Conservation (phyloP, 306 rosid genomes). For the Ochetophila trinervis region DNA sequence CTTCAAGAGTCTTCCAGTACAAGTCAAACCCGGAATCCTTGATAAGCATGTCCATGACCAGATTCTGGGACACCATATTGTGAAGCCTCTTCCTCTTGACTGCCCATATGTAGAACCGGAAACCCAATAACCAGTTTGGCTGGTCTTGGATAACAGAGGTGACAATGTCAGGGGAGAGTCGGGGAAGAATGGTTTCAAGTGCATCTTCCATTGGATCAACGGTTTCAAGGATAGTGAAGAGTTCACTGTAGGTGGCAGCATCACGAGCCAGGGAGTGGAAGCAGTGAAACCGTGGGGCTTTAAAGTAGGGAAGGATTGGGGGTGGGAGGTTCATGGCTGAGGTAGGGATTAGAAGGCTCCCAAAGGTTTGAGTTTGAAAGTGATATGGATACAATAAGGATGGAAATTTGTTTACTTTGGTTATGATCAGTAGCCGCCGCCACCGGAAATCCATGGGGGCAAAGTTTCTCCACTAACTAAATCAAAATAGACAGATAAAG, state of each 20-base stretch:
- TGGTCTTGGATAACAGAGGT: conserved; percentile 27
- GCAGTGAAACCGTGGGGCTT: conserved; percentile 20
- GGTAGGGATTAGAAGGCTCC: not conserved
- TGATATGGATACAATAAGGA: too few relatives aligned
- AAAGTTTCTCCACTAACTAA: not conserved
- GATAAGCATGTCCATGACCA: conserved; percentile 31
- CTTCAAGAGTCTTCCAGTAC: conserved; percentile 53
- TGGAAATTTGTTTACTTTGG: too few relatives aligned
- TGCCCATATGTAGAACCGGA: conserved; percentile 72
- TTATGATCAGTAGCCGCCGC: too few relatives aligned
- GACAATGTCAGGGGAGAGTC: conserved; percentile 10
- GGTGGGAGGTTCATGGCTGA: conserved; percentile 14
- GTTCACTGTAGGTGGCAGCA: conserved; percentile 20
- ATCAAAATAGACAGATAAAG: conserved; percentile 38
- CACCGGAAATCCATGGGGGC: too few relatives aligned
- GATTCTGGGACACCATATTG: conserved; percentile 6
- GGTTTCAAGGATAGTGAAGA: conserved; percentile 29
- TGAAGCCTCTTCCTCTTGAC: conserved; percentile 27
- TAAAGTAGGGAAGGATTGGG: conserved; percentile 10
- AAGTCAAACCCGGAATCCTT: conserved; percentile 36
- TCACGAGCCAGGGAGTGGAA: conserved; percentile 16
- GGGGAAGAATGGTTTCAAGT: conserved; percentile 10
- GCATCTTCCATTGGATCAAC: conserved; percentile 17
- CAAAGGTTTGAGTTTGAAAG: not conserved
- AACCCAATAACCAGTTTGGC: conserved; percentile 16